phyloP scores from a whole-genome alignment of 805 yeast genomes.

The Myxozyma sirexii region DNA sequence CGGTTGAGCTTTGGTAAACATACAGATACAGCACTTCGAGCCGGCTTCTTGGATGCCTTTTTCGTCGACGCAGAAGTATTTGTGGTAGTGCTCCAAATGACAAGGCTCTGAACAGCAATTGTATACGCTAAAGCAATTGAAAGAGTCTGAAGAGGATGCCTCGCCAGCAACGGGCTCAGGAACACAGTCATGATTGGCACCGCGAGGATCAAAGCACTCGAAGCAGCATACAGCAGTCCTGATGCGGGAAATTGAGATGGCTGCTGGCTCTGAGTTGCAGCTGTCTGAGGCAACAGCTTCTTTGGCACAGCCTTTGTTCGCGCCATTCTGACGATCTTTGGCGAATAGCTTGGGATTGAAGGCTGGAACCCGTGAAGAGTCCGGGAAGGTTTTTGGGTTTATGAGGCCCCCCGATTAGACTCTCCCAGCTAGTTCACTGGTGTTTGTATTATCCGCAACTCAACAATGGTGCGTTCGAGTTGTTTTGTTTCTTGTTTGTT shows the following conservation, averaged over 20 bases:
- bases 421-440: not conserved
- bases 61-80: not conserved
- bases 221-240: not conserved
- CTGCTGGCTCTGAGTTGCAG: not conserved
- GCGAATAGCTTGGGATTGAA: not conserved
- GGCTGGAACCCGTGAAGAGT: not conserved
- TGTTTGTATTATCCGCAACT: not conserved
- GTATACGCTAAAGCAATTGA: not conserved
- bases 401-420: not conserved
- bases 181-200: constrained; percentile 29
- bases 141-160: constrained; percentile 8
- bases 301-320: constrained; percentile 16
- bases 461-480: not conserved
- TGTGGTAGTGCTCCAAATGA: not conserved
- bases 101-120: not conserved
- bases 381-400: not conserved
- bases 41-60: not conserved
- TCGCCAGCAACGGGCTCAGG: constrained; percentile 32
- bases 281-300: not conserved
- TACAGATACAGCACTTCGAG: not conserved
- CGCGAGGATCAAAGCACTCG: constrained; percentile 7
- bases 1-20: not conserved
- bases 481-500: not conserved
- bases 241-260: not conserved
- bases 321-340: constrained; percentile 3